Evolutionary conservation across 495 filamentous ascomycete species (phyloP).

Genomic region (Delitschia confertaspora): DNA sequence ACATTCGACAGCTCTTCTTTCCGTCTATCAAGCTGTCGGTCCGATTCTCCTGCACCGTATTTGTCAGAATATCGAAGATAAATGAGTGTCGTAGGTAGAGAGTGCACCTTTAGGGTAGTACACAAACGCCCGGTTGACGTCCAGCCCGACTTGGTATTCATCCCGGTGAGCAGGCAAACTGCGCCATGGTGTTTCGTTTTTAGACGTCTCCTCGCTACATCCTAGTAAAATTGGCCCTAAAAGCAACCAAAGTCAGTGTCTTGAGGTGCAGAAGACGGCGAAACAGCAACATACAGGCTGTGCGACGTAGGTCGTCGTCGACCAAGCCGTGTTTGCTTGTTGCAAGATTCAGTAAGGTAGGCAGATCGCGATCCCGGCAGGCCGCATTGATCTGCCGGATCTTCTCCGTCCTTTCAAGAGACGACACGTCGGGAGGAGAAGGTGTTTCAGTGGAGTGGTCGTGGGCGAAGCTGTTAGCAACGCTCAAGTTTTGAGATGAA

Average conservation of each 20-base stretch:
- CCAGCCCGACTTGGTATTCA: constrained; percentile 79
- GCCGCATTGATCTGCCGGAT: constrained; percentile 52
- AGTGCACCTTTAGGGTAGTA: constrained; percentile 83
- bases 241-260: constrained; percentile 2
- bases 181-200: constrained; percentile 39
- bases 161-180: constrained; percentile 61
- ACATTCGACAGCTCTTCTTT: constrained; percentile 65
- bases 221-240: constrained; percentile 78
- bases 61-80: constrained; percentile 31
- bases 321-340: constrained; percentile 67
- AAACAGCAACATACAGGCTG: constrained; percentile 65
- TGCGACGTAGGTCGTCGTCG: constrained; percentile 66
- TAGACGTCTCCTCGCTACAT: constrained; percentile 31
- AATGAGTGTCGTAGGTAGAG: constrained; percentile 11
- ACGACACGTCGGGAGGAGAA: background rate
- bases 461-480: constrained; percentile 6
- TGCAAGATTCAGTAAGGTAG: constrained; percentile 55
- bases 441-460: background rate
- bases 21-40: constrained; percentile 52
- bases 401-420: constrained; percentile 30
- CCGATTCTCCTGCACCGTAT: constrained; percentile 37
- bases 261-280: constrained; percentile 2
- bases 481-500: constrained; percentile 13
- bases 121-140: constrained; percentile 92
- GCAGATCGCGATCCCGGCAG: constrained; percentile 56